Conservation (phyloP, 148 eudicot species). For the Cornus suecica region DNA sequence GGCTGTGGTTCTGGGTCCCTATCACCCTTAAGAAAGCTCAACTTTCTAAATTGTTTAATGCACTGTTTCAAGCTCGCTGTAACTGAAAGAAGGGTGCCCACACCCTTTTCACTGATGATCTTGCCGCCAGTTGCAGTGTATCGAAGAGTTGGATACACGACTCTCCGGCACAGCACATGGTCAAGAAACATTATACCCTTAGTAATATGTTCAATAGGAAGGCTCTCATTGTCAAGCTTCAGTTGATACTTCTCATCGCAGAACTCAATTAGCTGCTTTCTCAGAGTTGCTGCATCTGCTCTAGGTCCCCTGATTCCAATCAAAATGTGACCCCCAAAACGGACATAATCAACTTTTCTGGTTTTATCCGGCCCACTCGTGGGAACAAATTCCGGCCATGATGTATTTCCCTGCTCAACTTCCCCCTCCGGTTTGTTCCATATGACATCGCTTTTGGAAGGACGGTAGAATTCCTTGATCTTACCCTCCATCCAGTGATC, state of each 20-base stretch:
- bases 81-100: constrained; percentile 87
- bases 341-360: constrained; percentile 77
- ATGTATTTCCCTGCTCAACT: constrained; percentile 87
- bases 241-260: constrained; percentile 80
- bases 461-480: constrained; percentile 70
- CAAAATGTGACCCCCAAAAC: constrained; percentile 87
- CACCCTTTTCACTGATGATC: constrained; percentile 96
- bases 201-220: constrained; percentile 95
- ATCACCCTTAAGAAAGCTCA: constrained; percentile 80
- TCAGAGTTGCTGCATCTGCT: constrained; percentile 84
- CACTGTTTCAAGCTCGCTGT: constrained; percentile 94
- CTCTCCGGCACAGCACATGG: constrained; percentile 83
- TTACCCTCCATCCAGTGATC: constrained; percentile 91
- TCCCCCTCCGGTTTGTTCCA: constrained; percentile 92
- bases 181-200: constrained; percentile 96
- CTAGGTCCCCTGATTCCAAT: constrained; percentile 92
- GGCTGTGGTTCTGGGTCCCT: constrained; percentile 98
- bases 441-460: constrained; percentile 87
- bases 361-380: constrained; percentile 96
- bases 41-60: constrained; percentile 76
- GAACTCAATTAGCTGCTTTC: constrained; percentile 84
- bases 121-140: constrained; percentile 95
- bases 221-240: constrained; percentile 83
- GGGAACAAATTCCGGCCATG: constrained; percentile 98
- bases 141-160: constrained; percentile 91